These are phyloP conservation scores for Ganoderma multipileum DNA, from an alignment of 1,284 basidiomycete species.

Conservation along the genomic window DNA sequence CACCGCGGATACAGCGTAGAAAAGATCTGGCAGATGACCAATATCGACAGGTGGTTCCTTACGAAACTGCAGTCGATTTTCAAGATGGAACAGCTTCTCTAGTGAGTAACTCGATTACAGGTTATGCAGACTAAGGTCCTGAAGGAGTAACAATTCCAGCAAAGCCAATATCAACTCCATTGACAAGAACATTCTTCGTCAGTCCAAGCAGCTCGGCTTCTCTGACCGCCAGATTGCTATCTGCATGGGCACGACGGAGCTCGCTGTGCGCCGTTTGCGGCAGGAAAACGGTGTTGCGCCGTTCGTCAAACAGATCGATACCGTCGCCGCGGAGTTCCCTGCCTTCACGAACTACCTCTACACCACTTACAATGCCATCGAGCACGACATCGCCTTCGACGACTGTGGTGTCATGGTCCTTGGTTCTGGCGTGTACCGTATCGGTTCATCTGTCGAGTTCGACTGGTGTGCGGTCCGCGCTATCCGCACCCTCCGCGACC, in stretches of 20 bases:
- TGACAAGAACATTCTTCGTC: conserved; percentile 70
- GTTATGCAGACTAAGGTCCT: too few species aligned
- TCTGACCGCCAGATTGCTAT: conserved; percentile 90
- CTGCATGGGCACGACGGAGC: conserved; percentile 86
- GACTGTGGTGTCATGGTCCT: conserved; percentile 97
- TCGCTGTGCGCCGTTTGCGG: conserved; percentile 87
- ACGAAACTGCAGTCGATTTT: conserved; percentile 86
- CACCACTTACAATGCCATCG: conserved; percentile 95
- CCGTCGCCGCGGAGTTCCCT: conserved; percentile 98
- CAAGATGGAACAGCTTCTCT: conserved; percentile 79
- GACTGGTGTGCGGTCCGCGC: conserved; percentile 99
- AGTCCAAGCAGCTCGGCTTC: conserved; percentile 96
- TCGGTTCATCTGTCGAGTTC: conserved; percentile 99
- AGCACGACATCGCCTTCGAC: conserved; percentile 90
- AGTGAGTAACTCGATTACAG: conserved; percentile 55
- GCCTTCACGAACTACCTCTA: conserved; percentile 99
- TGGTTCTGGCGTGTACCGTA: conserved; percentile 98
- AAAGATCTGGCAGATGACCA: conserved; percentile 96
- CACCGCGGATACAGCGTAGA: conserved; percentile 92
- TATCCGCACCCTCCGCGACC: conserved; percentile 93
- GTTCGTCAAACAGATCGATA: conserved; percentile 99
- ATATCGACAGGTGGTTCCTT: conserved; percentile 99
- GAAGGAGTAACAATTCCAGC: conserved; percentile 44
- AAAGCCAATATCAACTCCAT: conserved; percentile 76
- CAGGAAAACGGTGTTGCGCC: conserved; percentile 87